phyloP scores from a whole-genome alignment of 306 rosid genomes.

The Castanospermum australe region DNA sequence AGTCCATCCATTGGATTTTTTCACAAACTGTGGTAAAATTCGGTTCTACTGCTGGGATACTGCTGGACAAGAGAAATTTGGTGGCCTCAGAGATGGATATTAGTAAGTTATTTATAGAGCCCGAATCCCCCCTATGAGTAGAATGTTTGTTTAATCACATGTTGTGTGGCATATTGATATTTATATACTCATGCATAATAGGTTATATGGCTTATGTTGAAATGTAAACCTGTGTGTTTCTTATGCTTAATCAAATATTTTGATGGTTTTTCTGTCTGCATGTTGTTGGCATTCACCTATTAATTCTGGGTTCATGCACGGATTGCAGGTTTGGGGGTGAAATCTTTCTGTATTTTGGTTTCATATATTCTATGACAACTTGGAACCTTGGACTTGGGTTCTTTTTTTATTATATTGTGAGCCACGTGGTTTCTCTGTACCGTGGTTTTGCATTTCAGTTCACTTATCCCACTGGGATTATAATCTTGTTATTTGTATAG shows the following conservation, averaged over 20 bases:
- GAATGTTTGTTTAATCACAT: no score
- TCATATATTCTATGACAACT: neutral
- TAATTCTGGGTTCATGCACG: neutral
- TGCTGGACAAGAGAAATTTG: conserved; percentile 52
- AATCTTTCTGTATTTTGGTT: neutral
- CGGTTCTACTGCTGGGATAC: conserved; percentile 64
- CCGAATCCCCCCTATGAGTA: no score
- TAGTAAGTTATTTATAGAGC: conserved; percentile 27
- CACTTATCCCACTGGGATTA: no score
- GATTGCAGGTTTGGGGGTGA: neutral
- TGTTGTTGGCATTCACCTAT: neutral
- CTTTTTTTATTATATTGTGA: no score
- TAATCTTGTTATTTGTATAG: neutral
- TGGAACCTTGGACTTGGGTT: no score
- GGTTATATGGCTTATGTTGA: neutral
- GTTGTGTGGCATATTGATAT: neutral
- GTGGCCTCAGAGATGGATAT: conserved; percentile 55
- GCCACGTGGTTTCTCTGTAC: no score
- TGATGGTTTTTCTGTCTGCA: neutral
- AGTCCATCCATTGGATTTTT: conserved; percentile 58
- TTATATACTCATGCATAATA: neutral
- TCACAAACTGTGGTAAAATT: conserved; percentile 56
- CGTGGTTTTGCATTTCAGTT: no score
- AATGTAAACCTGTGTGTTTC: no score
- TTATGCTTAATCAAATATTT: neutral